phyloP scores from a whole-genome alignment of 305 asterid genomes.

The Fraxinus floribunda region DNA sequence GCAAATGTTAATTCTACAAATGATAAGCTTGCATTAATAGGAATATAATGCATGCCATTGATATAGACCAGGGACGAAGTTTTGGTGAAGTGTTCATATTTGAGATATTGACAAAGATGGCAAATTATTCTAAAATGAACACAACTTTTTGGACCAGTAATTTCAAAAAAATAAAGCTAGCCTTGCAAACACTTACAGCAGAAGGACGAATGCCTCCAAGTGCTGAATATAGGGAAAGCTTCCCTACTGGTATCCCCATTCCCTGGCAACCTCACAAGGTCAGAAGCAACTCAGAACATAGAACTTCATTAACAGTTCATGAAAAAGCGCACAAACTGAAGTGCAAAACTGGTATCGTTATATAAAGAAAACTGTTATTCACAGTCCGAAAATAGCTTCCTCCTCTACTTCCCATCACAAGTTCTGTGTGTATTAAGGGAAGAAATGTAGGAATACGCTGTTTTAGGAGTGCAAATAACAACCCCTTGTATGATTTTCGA shows the following conservation, averaged over 20 bases:
- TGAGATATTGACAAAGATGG: not conserved
- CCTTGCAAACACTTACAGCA: constrained; percentile 52
- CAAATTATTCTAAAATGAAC: not conserved
- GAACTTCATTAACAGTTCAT: not conserved
- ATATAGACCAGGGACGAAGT: not conserved
- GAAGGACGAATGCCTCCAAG: constrained; percentile 64
- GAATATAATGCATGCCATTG: not conserved
- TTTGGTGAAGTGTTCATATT: constrained; percentile 3
- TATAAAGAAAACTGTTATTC: not conserved
- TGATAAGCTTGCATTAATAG: not conserved
- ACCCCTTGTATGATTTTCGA: not conserved
- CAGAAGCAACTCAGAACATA: not conserved
- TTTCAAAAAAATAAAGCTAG: constrained; percentile 6
- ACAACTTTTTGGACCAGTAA: not conserved
- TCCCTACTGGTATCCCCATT: constrained; percentile 62
- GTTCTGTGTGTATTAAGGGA: not conserved
- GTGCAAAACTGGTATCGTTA: not conserved
- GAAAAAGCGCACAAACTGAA: not conserved
- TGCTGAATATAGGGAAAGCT: constrained; percentile 53
- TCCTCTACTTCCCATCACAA: not conserved
- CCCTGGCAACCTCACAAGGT: constrained; percentile 35
- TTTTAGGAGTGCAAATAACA: not conserved
- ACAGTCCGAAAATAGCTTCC: not conserved
- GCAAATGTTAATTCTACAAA: constrained; percentile 1
- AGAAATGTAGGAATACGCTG: not conserved